Evolutionary conservation across 352 stramenopile species (phyloP), one percentile per base, ranked within the genome.

Genomic region (Albugo candida): DNA sequence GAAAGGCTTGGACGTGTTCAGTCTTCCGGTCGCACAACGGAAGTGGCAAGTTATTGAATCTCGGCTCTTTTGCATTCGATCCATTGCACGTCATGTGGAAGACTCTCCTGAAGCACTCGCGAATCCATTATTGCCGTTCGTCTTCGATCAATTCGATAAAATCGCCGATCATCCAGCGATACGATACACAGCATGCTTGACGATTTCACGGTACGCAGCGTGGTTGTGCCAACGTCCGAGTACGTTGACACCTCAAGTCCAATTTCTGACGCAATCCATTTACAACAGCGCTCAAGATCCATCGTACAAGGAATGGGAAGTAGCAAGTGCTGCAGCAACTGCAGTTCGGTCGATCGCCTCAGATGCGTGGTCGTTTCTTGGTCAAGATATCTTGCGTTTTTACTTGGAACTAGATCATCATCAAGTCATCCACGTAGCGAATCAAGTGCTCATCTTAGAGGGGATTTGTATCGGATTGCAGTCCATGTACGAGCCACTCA

Each of bases 361-460:
- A 16, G 78, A 92, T 47, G 88, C 75, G 56, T 92, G 75, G 75
- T 13, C 47, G 31, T 60, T 76, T 12, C 53, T 92, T 3, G 78
- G 78, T 8, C 47, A 36, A 19, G 70, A 92, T 20, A 63, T 88
- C 19, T 55, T 81, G 34, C 57, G 67, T 0, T 92, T 88, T 36
- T 92, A 92, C 37, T 45, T 83, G 45, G 70, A 84, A 42, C 65
- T 92, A 6, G 68, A 92, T 47, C 49, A 70, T 34, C 60, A 65
- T 40, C 67, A 81, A 14, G 54, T 77, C 13, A 76, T 92, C 60
- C 49, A 34, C 11, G 72, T 86, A 13, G 75, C 86, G 19, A 76
- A 92, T 24, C 78, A 92, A 52, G 70, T 83, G n/a, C 55, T 87
- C n/a, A 69, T 92, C 38, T 59, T 92, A 2, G 71, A 92, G 51